Percentiles rank a stretch among this genome's conserved stretches.
Evolutionary conservation across 208 protist species (phyloP).

Genomic region (Acanthamoeba castellanii): DNA sequence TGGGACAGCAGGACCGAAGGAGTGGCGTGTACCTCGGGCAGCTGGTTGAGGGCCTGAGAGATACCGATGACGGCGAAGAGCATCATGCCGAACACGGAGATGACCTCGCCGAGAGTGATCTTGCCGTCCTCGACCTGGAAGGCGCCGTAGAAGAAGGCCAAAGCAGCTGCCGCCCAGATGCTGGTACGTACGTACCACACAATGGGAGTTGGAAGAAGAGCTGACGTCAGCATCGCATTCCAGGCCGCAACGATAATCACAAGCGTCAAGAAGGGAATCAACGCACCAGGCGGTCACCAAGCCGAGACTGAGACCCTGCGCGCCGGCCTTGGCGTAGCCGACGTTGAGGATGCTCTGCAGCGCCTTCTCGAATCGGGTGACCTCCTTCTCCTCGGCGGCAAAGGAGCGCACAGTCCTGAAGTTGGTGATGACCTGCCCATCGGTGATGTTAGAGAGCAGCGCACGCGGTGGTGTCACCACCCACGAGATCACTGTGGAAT

Average conservation of each 20-base stretch:
- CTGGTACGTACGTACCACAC: neutral
- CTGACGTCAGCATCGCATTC: too few species aligned
- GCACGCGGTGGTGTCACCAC: too few species aligned
- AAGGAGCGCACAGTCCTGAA: slow-evolving; percentile 64
- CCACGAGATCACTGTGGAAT: too few species aligned
- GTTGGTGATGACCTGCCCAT: slow-evolving; percentile 30
- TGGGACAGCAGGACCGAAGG: neutral
- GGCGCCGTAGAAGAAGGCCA: slow-evolving; percentile 38
- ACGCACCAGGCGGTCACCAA: neutral
- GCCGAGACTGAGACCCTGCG: slow-evolving; percentile 15
- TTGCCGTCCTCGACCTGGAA: slow-evolving; percentile 43
- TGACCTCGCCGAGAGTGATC: slow-evolving; percentile 33
- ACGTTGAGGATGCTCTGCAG: neutral
- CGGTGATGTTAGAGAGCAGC: neutral
- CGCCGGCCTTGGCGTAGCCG: neutral
- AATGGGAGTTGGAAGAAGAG: too few species aligned
- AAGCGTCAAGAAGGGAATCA: too few species aligned
- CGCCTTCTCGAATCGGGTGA: neutral
- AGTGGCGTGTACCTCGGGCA: neutral
- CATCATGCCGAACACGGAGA: slow-evolving; percentile 59
- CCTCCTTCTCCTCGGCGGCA: slow-evolving; percentile 47
- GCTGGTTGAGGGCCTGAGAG: neutral
- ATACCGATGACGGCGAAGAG: slow-evolving; percentile 60
- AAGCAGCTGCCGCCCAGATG: slow-evolving; percentile 50
- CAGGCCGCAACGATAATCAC: too few species aligned